Conservation (phyloP, 495 filamentous ascomycete species). For the Astrocystis sublimbata region DNA sequence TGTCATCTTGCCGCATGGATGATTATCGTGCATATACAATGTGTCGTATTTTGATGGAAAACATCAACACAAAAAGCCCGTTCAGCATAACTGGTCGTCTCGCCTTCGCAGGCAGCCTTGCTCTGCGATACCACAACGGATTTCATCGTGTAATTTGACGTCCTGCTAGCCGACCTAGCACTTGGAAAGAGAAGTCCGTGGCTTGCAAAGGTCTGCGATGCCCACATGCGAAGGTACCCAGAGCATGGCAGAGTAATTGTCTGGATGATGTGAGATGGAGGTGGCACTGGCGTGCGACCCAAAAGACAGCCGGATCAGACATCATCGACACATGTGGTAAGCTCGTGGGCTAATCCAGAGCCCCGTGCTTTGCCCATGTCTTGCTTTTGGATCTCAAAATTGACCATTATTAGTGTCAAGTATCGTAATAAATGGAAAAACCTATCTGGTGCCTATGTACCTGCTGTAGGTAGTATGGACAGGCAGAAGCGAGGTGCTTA, state of each 20-base stretch:
- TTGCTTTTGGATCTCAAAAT: background rate
- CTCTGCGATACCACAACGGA: background rate
- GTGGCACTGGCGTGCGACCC: slow-evolving; percentile 1
- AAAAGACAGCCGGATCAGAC: background rate
- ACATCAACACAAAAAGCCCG: background rate
- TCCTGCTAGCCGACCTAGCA: background rate
- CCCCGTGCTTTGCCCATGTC: background rate
- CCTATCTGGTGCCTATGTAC: too few relatives aligned
- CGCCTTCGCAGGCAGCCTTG: background rate
- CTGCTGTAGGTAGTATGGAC: background rate
- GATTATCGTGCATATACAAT: background rate
- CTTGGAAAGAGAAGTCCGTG: background rate
- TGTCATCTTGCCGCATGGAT: slow-evolving; percentile 19
- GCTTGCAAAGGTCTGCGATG: background rate
- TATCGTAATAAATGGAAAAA: too few relatives aligned
- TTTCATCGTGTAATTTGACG: background rate
- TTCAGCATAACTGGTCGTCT: background rate
- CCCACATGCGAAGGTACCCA: too few relatives aligned
- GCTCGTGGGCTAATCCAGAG: background rate
- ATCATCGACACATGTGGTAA: background rate
- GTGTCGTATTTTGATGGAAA: slow-evolving; percentile 10
- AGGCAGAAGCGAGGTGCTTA: slow-evolving; percentile 6
- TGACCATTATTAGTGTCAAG: too few relatives aligned
- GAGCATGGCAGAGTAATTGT: background rate
- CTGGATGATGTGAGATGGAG: slow-evolving; percentile 8